These are phyloP conservation scores for Solidago caesia DNA, from an alignment of 129 eudicot species.

Conservation along the genomic window DNA sequence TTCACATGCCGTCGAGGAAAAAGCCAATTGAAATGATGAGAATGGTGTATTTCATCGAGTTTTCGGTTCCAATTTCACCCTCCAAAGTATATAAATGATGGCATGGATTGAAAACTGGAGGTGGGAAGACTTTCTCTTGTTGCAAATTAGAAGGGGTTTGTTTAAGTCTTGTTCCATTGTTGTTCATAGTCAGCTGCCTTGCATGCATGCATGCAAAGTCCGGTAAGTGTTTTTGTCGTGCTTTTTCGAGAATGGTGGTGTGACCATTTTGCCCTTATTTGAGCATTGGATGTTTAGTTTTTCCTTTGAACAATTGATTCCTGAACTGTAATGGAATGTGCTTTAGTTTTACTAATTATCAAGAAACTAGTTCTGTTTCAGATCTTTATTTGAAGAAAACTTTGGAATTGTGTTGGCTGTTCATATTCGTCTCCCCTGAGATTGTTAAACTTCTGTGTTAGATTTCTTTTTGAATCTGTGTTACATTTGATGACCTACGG, in stretches of 20 bases:
- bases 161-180: conserved; percentile 28
- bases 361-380: conserved; percentile 31
- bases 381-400: conserved; percentile 26
- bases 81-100: conserved; percentile 21
- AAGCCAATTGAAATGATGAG: conserved; percentile 29
- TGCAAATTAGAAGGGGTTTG: conserved; percentile 25
- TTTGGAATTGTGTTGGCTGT: conserved; percentile 35
- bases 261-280: conserved; percentile 39
- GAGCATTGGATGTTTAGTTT: conserved; percentile 29
- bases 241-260: conserved; percentile 32
- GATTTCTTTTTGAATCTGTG: too few relatives aligned
- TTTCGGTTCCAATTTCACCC: conserved; percentile 26
- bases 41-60: conserved; percentile 30
- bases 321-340: conserved; percentile 35
- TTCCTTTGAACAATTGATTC: conserved; percentile 28
- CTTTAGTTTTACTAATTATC: conserved; percentile 37
- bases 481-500: too few relatives aligned
- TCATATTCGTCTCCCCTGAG: conserved; percentile 24
- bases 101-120: conserved; percentile 26
- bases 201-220: neutral
- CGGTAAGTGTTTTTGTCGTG: conserved; percentile 38
- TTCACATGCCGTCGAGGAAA: conserved; percentile 33
- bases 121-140: conserved; percentile 29
- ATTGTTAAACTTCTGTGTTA: conserved; percentile 23
- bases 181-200: conserved; percentile 39